A percentile compares a stretch with the other conserved stretches of the same genome.
Evolutionary conservation across 164 flowering plant genomes (phyloP).

Genomic region (Magnolia kwangsiensis): DNA sequence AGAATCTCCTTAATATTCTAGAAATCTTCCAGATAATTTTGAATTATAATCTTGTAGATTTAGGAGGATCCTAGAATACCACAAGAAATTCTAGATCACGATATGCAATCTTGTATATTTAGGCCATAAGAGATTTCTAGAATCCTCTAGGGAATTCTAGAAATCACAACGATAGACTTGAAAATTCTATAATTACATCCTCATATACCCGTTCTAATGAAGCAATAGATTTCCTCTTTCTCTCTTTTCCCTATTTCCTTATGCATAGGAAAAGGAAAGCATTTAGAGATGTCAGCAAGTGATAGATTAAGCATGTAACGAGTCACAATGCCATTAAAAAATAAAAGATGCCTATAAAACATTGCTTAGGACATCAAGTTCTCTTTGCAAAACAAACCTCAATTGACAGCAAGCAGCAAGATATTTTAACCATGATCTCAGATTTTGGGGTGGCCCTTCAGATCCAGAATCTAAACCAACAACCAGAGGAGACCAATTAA

Average conservation of each 20-base stretch:
- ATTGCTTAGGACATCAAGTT: background rate
- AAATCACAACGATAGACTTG: no score
- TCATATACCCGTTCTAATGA: no score
- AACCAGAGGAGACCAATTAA: no score
- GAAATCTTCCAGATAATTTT: background rate
- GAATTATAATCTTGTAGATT: background rate
- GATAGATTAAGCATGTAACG: background rate
- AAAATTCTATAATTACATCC: no score
- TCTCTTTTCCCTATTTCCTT: background rate
- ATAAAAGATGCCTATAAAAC: background rate
- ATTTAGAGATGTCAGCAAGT: background rate
- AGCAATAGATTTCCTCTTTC: no score
- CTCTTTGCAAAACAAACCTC: slow-evolving; percentile 43
- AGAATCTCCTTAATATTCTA: background rate
- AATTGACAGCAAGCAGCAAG: slow-evolving; percentile 43
- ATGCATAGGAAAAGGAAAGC: background rate
- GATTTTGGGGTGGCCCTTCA: slow-evolving; percentile 68
- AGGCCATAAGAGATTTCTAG: no score
- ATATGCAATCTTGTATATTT: no score
- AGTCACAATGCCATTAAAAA: background rate
- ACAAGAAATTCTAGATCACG: no score
- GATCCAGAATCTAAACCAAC: slow-evolving; percentile 34
- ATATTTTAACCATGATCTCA: slow-evolving; percentile 69
- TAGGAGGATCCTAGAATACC: background rate
- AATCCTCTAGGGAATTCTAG: no score